Conservation (phyloP, 1,139 yeast genomes). For the Geotrichum fermentans region DNA sequence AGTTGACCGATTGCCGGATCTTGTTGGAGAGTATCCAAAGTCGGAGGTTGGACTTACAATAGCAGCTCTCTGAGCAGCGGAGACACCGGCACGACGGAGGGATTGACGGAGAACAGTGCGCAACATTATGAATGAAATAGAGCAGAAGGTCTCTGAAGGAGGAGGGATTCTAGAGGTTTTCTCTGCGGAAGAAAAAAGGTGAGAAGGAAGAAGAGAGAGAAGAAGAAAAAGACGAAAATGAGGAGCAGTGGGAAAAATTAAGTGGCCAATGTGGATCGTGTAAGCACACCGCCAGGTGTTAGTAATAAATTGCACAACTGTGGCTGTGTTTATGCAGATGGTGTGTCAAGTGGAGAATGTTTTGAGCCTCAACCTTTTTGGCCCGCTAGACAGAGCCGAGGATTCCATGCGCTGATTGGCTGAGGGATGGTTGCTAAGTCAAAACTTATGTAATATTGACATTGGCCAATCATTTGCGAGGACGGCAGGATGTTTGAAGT, state of each 20-base stretch:
- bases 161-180: conserved; percentile 18
- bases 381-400: not conserved
- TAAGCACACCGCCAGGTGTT: not conserved
- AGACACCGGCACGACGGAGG: conserved; percentile 39
- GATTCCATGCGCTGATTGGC: not conserved
- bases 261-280: not conserved
- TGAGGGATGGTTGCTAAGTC: not conserved
- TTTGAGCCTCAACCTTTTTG: not conserved
- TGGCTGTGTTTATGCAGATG: not conserved
- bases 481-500: not conserved
- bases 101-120: conserved; percentile 42
- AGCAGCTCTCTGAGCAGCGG: conserved; percentile 34
- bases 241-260: conserved; percentile 4
- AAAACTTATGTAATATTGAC: not conserved
- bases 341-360: not conserved
- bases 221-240: conserved; percentile 2
- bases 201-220: conserved; percentile 21
- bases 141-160: not conserved
- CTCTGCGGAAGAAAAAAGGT: conserved; percentile 22
- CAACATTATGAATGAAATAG: conserved; percentile 33
- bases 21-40: not conserved
- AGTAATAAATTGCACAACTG: not conserved
- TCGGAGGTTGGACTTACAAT: conserved; percentile 17
- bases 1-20: not conserved
- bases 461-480: not conserved